A percentile compares a stretch with the other conserved stretches of the same genome.
phyloP scores from a whole-genome alignment of 306 rosid genomes.

The Alnus rubra region DNA sequence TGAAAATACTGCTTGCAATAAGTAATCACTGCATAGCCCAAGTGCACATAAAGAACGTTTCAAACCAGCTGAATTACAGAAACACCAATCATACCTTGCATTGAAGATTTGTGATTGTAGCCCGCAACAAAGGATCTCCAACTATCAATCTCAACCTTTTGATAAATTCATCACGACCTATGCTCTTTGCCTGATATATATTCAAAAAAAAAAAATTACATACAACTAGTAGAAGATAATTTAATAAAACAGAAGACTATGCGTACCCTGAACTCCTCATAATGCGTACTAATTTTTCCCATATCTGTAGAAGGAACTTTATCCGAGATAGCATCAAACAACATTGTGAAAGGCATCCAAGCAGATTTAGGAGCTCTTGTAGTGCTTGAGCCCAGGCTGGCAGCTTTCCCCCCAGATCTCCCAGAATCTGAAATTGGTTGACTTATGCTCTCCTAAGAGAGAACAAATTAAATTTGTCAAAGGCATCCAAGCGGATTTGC shows the following conservation, averaged over 20 bases:
- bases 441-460: slow-evolving; percentile 27
- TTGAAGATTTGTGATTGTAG: slow-evolving; percentile 55
- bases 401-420: slow-evolving; percentile 44
- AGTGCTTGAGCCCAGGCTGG: slow-evolving; percentile 45
- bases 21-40: neutral
- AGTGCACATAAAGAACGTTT: neutral
- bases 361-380: slow-evolving; percentile 67
- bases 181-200: slow-evolving; percentile 58
- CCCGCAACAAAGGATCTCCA: slow-evolving; percentile 74
- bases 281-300: slow-evolving; percentile 49
- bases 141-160: slow-evolving; percentile 65
- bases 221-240: slow-evolving; percentile 14
- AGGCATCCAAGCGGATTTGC: neutral
- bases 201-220: neutral
- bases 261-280: slow-evolving; percentile 60
- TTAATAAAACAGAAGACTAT: neutral
- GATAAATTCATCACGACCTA: slow-evolving; percentile 68
- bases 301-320: slow-evolving; percentile 47
- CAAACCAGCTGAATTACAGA: neutral
- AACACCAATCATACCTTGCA: slow-evolving; percentile 45
- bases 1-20: neutral
- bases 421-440: slow-evolving; percentile 35
- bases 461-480: slow-evolving; percentile 13
- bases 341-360: slow-evolving; percentile 77
- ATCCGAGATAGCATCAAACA: slow-evolving; percentile 62